Evolutionary conservation across 495 filamentous ascomycete species (phyloP).

Genomic region (Penicillium mononematosum): DNA sequence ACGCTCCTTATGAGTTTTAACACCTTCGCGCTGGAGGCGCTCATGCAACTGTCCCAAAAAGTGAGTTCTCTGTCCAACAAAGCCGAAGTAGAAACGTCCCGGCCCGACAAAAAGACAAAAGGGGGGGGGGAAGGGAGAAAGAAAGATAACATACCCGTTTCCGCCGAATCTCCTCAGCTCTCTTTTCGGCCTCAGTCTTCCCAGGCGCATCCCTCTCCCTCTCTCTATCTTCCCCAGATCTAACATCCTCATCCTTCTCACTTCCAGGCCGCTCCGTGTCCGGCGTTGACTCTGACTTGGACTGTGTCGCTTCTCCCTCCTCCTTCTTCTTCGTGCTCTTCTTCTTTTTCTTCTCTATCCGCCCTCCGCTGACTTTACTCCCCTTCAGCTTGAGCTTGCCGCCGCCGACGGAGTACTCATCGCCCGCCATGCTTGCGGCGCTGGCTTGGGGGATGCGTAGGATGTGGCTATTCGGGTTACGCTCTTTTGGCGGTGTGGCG

Average conservation of each 20-base stretch:
- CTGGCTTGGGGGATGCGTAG: background rate
- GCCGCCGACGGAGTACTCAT: slow-evolving; percentile 68
- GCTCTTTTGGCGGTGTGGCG: slow-evolving; percentile 5
- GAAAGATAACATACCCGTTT: slow-evolving; percentile 66
- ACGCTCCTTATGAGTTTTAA: slow-evolving; percentile 95
- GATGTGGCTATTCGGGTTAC: background rate
- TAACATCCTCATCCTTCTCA: slow-evolving; percentile 9
- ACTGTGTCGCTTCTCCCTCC: slow-evolving; percentile 11
- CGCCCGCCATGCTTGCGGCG: slow-evolving; percentile 27
- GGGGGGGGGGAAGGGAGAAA: background rate
- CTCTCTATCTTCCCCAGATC: slow-evolving; percentile 8
- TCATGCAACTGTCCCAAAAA: slow-evolving; percentile 55
- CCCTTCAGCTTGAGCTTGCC: slow-evolving; percentile 83
- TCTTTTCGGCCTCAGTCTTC: slow-evolving; percentile 86
- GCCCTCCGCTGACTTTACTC: slow-evolving; percentile 51
- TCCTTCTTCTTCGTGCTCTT: slow-evolving; percentile 56
- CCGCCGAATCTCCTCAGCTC: slow-evolving; percentile 73
- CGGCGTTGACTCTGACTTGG: background rate
- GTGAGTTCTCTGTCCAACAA: slow-evolving; percentile 11
- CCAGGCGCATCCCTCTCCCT: slow-evolving; percentile 14
- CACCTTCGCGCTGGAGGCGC: slow-evolving; percentile 73
- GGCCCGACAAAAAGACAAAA: background rate
- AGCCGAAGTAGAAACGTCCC: background rate
- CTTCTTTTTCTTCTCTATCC: slow-evolving; percentile 58
- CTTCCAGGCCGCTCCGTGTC: slow-evolving; percentile 4